Percentiles rank a stretch among this genome's conserved stretches.
Conservation (phyloP, 2,329 filamentous ascomycete genomes). For the Penicillium crustosum region DNA sequence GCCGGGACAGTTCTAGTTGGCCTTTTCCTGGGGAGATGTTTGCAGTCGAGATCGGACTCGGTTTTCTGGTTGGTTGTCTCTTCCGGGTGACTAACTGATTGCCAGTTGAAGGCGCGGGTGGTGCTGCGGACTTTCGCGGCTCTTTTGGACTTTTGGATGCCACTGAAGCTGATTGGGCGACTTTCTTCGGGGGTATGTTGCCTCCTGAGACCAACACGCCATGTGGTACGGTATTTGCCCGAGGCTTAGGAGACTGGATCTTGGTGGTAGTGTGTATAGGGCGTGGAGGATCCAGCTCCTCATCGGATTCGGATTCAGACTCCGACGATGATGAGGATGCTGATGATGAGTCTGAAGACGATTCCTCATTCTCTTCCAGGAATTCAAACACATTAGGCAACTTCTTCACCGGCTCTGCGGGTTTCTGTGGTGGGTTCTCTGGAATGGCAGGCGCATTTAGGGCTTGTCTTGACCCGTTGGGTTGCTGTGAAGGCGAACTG, state of each 20-base stretch:
- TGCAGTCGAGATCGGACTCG: slow-evolving; percentile 16
- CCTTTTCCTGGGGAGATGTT: slow-evolving; percentile 27
- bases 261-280: slow-evolving; percentile 15
- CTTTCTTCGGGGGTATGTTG: slow-evolving; percentile 14
- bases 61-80: slow-evolving; percentile 19
- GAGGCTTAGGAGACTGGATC: slow-evolving; percentile 25
- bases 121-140: slow-evolving; percentile 28
- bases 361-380: slow-evolving; percentile 31
- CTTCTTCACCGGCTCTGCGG: slow-evolving; percentile 20
- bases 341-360: slow-evolving; percentile 23
- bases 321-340: slow-evolving; percentile 14
- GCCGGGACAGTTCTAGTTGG: slow-evolving; percentile 33
- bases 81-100: slow-evolving; percentile 30
- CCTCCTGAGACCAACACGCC: slow-evolving; percentile 12
- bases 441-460: slow-evolving; percentile 19
- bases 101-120: slow-evolving; percentile 27
- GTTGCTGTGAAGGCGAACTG: slow-evolving; percentile 13
- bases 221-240: slow-evolving; percentile 16
- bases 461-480: slow-evolving; percentile 17
- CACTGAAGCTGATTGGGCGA: slow-evolving; percentile 3
- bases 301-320: slow-evolving; percentile 21
- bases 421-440: slow-evolving; percentile 11
- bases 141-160: slow-evolving; percentile 19
- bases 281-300: slow-evolving; percentile 6
- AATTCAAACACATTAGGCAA: slow-evolving; percentile 44